Base-by-base conservation (phyloP, 2,329 filamentous ascomycete genomes). In the Ambrosiella cleistominuta region DNA sequence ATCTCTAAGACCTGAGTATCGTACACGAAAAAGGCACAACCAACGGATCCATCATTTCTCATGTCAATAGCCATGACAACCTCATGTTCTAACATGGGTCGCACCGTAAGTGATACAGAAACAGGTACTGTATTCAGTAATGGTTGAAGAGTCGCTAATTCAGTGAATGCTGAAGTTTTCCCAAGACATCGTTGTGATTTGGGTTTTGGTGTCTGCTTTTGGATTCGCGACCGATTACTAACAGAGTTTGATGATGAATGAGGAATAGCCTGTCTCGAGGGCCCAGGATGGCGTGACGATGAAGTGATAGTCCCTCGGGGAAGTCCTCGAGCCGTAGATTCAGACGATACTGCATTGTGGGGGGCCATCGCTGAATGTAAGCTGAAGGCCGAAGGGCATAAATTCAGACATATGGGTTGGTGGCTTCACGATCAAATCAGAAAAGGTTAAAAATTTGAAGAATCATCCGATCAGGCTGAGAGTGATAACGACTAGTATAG, bases 1-100 rank as follows among this genome's bases (percentile, higher is more conserved):
- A 95, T 74, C 60, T 79, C 84, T 2, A 96, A 69, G 40, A 75
- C 80, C 64, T 86, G 82, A 44, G 88, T 80, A 35, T 76, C 71
- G 5, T 83, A 81, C 52, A 83, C 73, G 66, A 91, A 95, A 66
- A 91, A 95, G 51, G 87, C 84, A 67, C 89, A 96, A 0, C 91
- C 91, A 15, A 95, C 75, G 0, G 77, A 82, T 0, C 79, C 81
- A 37, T 79, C 77, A n/a, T 82, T 77, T 62, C 77, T 81, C 67
- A 91, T 75, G 60, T 94, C 82, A 27, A 95, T 72, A 0, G 88
- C 86, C 81, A 95, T 61, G 12, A 57, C 54, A 7, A 56, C 51
- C 35, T 59, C 61, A 47, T 58, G 19, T 38, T 40, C 52, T n/a
- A 19, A 19, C 27, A 35, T 17, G 19, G n/a, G 13, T 47, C n/a